These are phyloP conservation scores for Pythium periplocum DNA, from an alignment of 352 stramenopile species.

Conservation along the genomic window DNA sequence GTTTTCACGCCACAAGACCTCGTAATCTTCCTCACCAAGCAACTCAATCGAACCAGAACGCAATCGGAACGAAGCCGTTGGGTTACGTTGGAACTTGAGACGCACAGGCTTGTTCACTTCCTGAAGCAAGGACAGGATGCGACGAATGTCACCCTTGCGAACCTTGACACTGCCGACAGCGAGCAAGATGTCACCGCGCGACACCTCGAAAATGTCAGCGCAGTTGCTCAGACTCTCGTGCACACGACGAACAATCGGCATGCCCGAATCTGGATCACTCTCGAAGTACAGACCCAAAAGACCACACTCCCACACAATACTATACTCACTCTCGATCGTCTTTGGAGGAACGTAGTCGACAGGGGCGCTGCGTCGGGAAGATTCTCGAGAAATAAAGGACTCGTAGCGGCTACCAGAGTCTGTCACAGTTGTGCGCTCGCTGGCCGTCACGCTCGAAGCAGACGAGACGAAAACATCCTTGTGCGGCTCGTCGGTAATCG, in stretches of 20 bases:
- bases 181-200: slow-evolving; percentile 70
- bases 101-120: slow-evolving; percentile 81
- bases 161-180: slow-evolving; percentile 72
- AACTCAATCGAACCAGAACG: slow-evolving; percentile 67
- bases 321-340: slow-evolving; percentile 74
- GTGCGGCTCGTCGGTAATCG: slow-evolving; percentile 3
- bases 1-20: slow-evolving; percentile 83
- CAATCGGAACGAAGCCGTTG: slow-evolving; percentile 61
- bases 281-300: slow-evolving; percentile 83
- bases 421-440: slow-evolving; percentile 37
- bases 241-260: slow-evolving; percentile 83
- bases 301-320: slow-evolving; percentile 86
- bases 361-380: slow-evolving; percentile 44
- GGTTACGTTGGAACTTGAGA: slow-evolving; percentile 69
- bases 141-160: slow-evolving; percentile 76
- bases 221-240: slow-evolving; percentile 86
- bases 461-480: slow-evolving; percentile 13
- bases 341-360: slow-evolving; percentile 58
- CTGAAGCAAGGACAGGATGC: slow-evolving; percentile 68
- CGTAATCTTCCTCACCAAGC: slow-evolving; percentile 81
- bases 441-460: slow-evolving; percentile 33
- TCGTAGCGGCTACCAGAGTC: slow-evolving; percentile 34
- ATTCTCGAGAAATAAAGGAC: slow-evolving; percentile 43
- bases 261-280: slow-evolving; percentile 69
- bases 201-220: slow-evolving; percentile 81